Evolutionary conservation across 192 early-diverging fungal genomes (phyloP).

Genomic region (Dispira simplex): DNA sequence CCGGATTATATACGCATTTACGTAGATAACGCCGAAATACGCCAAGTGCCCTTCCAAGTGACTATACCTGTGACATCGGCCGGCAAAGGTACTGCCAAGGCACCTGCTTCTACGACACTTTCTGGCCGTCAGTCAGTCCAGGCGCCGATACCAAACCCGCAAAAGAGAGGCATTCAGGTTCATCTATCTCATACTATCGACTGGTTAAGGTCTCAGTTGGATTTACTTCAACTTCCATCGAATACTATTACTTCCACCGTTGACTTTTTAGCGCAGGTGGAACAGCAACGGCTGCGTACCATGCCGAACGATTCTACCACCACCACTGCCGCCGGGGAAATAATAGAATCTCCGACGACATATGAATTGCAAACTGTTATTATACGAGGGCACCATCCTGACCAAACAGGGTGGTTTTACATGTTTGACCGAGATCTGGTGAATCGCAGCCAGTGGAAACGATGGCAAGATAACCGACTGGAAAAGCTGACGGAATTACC

Average conservation of each 20-base stretch:
- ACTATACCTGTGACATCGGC: no score
- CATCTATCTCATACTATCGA: no score
- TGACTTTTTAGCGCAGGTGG: background rate
- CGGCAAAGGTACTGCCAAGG: no score
- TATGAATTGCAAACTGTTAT: background rate
- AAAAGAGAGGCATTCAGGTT: no score
- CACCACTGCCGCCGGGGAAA: background rate
- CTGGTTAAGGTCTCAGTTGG: no score
- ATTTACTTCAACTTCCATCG: no score
- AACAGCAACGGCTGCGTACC: background rate
- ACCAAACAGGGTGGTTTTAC: background rate
- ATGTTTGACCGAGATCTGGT: slow-evolving; percentile 8
- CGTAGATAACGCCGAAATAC: no score
- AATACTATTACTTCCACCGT: background rate
- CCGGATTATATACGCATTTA: no score
- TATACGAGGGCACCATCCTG: background rate
- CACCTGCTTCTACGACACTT: no score
- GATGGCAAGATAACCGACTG: background rate
- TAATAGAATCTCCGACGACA: background rate
- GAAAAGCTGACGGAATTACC: background rate
- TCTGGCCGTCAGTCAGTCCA: no score
- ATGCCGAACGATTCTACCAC: background rate
- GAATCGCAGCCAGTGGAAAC: background rate
- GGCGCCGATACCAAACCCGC: no score
- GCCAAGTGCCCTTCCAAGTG: no score